A percentile compares a stretch with the other conserved stretches of the same genome.
phyloP scores from a whole-genome alignment of 108 stramenopile genomes.

The Tribonema minus region DNA sequence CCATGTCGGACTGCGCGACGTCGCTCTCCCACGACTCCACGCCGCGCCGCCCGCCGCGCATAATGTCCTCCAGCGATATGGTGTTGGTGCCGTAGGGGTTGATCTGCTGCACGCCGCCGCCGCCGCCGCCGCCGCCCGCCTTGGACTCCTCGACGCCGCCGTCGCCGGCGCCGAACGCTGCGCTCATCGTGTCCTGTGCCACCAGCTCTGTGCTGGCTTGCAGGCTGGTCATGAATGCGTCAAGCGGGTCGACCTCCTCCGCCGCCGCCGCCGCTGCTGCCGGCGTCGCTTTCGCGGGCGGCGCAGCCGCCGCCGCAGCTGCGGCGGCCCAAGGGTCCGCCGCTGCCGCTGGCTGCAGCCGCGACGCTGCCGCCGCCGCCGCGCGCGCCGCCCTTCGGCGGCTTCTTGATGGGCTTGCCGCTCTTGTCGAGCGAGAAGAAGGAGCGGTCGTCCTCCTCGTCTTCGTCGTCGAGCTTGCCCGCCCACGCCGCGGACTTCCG shows the following conservation, averaged over 20 bases:
- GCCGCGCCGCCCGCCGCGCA: neutral
- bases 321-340: neutral
- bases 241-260: constrained; percentile 49
- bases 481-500: neutral
- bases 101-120: neutral
- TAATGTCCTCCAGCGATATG: constrained; percentile 49
- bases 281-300: neutral
- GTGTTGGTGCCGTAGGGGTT: constrained; percentile 16
- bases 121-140: neutral
- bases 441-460: too few relatives aligned
- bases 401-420: too few relatives aligned
- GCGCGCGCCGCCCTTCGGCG: too few relatives aligned
- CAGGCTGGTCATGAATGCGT: constrained; percentile 54
- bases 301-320: neutral
- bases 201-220: constrained; percentile 4
- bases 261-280: constrained; percentile 4
- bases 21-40: constrained; percentile 25
- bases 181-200: constrained; percentile 26
- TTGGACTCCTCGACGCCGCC: neutral
- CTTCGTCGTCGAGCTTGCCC: neutral
- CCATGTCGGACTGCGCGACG: constrained; percentile 7
- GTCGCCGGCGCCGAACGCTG: constrained; percentile 30
- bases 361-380: too few relatives aligned
- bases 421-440: too few relatives aligned
- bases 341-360: neutral